Evolutionary conservation across 2,329 filamentous ascomycete species (phyloP), one percentile per base, ranked within the genome.

Genomic region (Aspergillus pseudoglaucus): DNA sequence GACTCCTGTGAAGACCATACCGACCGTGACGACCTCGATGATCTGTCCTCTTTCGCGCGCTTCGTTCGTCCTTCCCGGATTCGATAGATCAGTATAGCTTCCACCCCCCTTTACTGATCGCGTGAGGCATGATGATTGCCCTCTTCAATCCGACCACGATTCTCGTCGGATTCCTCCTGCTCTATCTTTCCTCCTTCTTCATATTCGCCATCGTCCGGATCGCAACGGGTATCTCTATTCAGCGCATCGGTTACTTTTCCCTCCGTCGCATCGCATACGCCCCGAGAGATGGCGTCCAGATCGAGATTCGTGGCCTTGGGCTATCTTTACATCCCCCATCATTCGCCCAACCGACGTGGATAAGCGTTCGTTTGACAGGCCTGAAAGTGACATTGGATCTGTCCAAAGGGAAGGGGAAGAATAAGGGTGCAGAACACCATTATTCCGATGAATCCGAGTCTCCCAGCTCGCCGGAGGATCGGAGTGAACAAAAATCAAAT

Each of bases 341-440:
- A 5, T 97, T 98, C 70, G 89, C 91, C 42, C 90, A 97, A 67
- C 93, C 93, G 40, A 97, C 94, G 53, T 97, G 91, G 90, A 75
- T 95, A 59, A 97, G 90, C 66, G 77, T 98, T 44, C 87, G 93
- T 7, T 72, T 98, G 50, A 88, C 83, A 60, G 93, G 96, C 64
- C 75, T 96, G 44, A 87, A 84, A 44, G 78, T 98, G 44, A 94
- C 88, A 0, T 67, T 97, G 39, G 88, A 98, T 63, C 74, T 90
- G 41, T 79, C 80, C 51, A 63, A 58, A 48, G 49, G 56, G 44
- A 61, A 60, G 47, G 43, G 48, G 22, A 44, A 47, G 22, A 53
- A 54, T 14, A 39, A 39, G 17, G 9, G 37, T 10, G 18, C 15
- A 12, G 35, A 44, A 45, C 53, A 49, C 44, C 59, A 57, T 52